phyloP scores from a whole-genome alignment of 495 filamentous ascomycete species.

The Alectoria sarmentosa region DNA sequence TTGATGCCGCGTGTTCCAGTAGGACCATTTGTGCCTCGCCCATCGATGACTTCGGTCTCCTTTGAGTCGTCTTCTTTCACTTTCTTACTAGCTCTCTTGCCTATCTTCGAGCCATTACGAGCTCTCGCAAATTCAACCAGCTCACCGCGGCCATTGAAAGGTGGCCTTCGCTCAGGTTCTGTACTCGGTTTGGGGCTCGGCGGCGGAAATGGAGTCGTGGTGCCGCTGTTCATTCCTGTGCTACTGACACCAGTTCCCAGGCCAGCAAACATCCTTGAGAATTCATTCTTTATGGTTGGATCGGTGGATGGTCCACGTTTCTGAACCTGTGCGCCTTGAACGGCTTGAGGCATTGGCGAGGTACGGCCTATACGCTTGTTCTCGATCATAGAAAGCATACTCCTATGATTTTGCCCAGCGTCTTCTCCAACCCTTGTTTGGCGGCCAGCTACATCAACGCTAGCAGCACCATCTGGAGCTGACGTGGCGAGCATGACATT shows the following conservation, averaged over 20 bases:
- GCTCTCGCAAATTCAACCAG: constrained; percentile 34
- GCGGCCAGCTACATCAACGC: constrained; percentile 7
- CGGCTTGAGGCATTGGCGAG: constrained; percentile 86
- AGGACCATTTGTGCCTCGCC: constrained; percentile 46
- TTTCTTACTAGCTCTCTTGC: constrained; percentile 46
- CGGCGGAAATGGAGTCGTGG: constrained; percentile 47
- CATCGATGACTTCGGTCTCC: constrained; percentile 48
- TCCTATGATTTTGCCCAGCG: constrained; percentile 37
- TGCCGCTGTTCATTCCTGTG: constrained; percentile 43
- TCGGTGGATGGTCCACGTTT: constrained; percentile 67
- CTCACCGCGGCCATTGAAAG: constrained; percentile 25
- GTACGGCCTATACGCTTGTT: constrained; percentile 42
- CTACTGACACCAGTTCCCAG: constrained; percentile 78
- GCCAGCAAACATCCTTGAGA: constrained; percentile 85
- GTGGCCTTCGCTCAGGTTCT: constrained; percentile 24
- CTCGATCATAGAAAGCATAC: constrained; percentile 40
- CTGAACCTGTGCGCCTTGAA: constrained; percentile 82
- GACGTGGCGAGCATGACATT: constrained; percentile 11
- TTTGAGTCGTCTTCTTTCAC: constrained; percentile 50
- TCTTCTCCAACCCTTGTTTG: constrained; percentile 55
- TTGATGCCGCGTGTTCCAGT: constrained; percentile 45
- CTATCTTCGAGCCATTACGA: constrained; percentile 47
- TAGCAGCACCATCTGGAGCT: constrained; percentile 13
- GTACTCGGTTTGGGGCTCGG: constrained; percentile 49
- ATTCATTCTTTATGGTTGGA: constrained; percentile 82